Evolutionary conservation across 495 filamentous ascomycete genomes (phyloP).

Genomic region (Annulohypoxylon stygium): DNA sequence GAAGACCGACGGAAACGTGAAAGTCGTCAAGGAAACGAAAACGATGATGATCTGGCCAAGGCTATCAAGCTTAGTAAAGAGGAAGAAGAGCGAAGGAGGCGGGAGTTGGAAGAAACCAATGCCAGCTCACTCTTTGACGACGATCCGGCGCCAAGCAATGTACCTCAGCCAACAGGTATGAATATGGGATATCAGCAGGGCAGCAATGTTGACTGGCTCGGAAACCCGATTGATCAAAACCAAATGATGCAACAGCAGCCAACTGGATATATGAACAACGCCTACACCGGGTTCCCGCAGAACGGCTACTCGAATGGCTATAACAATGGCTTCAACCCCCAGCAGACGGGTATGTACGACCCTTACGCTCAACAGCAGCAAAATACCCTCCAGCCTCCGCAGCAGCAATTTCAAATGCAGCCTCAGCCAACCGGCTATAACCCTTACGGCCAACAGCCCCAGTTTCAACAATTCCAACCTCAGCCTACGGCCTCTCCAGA

Average conservation of each 20-base stretch:
- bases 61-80: constrained; percentile 97
- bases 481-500: constrained; percentile 67
- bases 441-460: constrained; percentile 60
- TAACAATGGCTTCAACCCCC: constrained; percentile 52
- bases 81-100: constrained; percentile 86
- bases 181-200: constrained; percentile 99
- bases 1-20: constrained; percentile 86
- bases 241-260: constrained; percentile 78
- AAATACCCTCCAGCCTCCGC: constrained; percentile 7
- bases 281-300: constrained; percentile 77
- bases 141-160: constrained; percentile 69
- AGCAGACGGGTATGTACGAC: constrained; percentile 55
- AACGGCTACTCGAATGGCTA: constrained; percentile 66
- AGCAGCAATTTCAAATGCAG: constrained; percentile 58
- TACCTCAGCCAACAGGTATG: constrained; percentile 85
- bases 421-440: constrained; percentile 60
- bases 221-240: constrained; percentile 84
- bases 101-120: constrained; percentile 91
- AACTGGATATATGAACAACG: constrained; percentile 87
- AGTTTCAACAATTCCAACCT: constrained; percentile 66
- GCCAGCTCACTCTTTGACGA: constrained; percentile 90
- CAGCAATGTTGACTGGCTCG: constrained; percentile 93
- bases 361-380: constrained; percentile 76
- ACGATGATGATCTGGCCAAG: constrained; percentile 88
- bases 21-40: constrained; percentile 71